Evolutionary conservation across 1,284 basidiomycete species (phyloP), one percentile per base, ranked within the genome.

Genomic region (Papiliotrema laurentii): DNA sequence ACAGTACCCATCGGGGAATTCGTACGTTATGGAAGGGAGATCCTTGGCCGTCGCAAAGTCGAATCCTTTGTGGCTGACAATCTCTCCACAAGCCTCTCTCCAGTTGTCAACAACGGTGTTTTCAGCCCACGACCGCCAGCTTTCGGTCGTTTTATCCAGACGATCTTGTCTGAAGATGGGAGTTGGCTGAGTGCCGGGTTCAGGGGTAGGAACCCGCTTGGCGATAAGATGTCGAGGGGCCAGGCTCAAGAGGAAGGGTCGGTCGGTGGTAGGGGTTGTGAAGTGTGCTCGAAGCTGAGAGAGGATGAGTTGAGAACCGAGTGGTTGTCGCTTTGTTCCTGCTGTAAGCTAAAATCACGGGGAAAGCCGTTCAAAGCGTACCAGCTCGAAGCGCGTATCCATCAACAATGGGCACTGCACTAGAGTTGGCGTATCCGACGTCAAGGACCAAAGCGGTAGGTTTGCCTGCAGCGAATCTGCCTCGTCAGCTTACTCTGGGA

Each of bases 321-420:
- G 64, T 0, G 74, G 74, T 57, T 74, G 73, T 16, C 73, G 64
- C 66, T 68, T 73, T 7, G 73, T 74, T 10, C 74, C 73, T 68
- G 43, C 11, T n/a, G 42, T 35, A 2, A 49, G 33, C 33, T 31
- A 6, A 10, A 22, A 14, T 10, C 6, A 11, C 37, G 9, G 9
- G 9, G 10, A n/a, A 16, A 14, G 13, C 13, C 10, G 11, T 16
- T 10, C 21, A 16, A 7, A 37, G 53, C 19, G 14, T 55, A 84
- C 93, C 93, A 80, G 97, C 97, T 59, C 93, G 82, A 41, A 99
- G 80, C 31, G 98, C 94, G 64, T 98, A 99, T 0, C 96, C 96
- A 64, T 99, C 96, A 7, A 94, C 90, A 10, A 99, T 87, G 1
- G 96, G 96, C 1, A 90, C 91, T 16, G 96, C 89, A 54, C 89